A percentile compares a stretch with the other conserved stretches of the same genome.
These are phyloP conservation scores for Podila epigama DNA, from an alignment of 192 early-diverging fungal species.

Conservation along the genomic window DNA sequence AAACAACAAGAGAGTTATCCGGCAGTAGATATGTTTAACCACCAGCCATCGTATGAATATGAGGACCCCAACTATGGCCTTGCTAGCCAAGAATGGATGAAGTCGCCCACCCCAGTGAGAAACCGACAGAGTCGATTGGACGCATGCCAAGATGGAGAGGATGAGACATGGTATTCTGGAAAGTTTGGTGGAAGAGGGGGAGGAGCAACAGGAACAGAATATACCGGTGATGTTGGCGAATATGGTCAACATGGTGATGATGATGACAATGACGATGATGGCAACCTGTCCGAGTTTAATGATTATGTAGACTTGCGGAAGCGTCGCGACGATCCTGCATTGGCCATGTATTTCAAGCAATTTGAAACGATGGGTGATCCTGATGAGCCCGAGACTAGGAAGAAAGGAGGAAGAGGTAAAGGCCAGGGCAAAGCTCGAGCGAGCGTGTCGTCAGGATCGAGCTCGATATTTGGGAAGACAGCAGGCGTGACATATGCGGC, in stretches of 20 bases:
- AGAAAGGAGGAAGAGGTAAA: not conserved
- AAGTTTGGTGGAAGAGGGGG: no score
- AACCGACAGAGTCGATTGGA: not conserved
- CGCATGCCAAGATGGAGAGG: not conserved
- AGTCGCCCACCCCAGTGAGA: not conserved
- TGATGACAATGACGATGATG: not conserved
- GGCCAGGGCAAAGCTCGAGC: not conserved
- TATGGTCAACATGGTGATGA: not conserved
- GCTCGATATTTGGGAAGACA: not conserved
- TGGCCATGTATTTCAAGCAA: conserved; percentile 49
- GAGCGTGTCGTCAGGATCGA: not conserved
- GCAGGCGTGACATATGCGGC: not conserved
- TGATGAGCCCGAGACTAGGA: not conserved
- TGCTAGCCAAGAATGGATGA: conserved; percentile 37
- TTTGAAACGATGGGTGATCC: not conserved
- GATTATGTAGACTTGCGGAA: conserved; percentile 37
- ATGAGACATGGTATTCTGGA: not conserved
- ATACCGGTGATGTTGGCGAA: not conserved
- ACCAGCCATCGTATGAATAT: conserved; percentile 2
- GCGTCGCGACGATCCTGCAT: conserved; percentile 22
- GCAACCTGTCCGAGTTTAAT: conserved; percentile 15
- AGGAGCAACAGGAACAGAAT: no score
- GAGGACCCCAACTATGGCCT: conserved; percentile 31
- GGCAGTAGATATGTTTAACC: not conserved
- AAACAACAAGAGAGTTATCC: not conserved